phyloP scores from a whole-genome alignment of 768 basidiomycete genomes.

The Phanerochaete carnosa region DNA sequence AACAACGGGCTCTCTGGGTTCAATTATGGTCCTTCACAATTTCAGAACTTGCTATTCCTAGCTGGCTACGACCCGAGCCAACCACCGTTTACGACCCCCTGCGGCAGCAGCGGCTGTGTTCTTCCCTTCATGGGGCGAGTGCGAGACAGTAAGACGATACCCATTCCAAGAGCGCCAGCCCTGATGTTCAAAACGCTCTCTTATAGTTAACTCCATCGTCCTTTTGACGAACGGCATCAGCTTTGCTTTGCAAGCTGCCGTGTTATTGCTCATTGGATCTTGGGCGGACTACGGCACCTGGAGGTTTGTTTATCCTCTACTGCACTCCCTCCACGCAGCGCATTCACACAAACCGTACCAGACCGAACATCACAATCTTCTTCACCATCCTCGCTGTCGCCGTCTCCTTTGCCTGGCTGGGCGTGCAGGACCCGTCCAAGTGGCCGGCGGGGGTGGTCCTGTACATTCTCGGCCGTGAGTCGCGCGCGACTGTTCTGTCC shows the following conservation, averaged over 20 bases:
- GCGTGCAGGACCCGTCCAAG: slow-evolving; percentile 59
- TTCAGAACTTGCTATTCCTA: slow-evolving; percentile 68
- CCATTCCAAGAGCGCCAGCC: neutral
- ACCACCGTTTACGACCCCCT: slow-evolving; percentile 50
- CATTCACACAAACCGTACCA: slow-evolving; percentile 16
- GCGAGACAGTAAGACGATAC: slow-evolving; percentile 49
- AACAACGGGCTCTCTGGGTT: slow-evolving; percentile 69
- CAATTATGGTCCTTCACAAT: slow-evolving; percentile 73
- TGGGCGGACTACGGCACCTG: slow-evolving; percentile 84
- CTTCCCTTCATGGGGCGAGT: slow-evolving; percentile 60
- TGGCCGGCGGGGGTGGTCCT: slow-evolving; percentile 62
- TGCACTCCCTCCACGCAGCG: neutral
- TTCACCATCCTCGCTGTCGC: slow-evolving; percentile 65
- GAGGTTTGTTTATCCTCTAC: slow-evolving; percentile 41
- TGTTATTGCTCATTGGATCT: slow-evolving; percentile 65
- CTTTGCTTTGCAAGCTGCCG: slow-evolving; percentile 69
- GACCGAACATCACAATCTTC: slow-evolving; percentile 75
- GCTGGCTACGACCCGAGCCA: slow-evolving; percentile 71
- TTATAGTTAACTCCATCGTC: slow-evolving; percentile 70
- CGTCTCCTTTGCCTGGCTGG: slow-evolving; percentile 77
- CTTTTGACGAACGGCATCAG: slow-evolving; percentile 77
- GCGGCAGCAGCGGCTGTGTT: slow-evolving; percentile 53
- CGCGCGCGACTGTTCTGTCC: neutral
- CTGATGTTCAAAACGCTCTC: neutral
- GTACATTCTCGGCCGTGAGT: slow-evolving; percentile 63